Evolutionary conservation across 2,329 filamentous ascomycete species (phyloP).

Genomic region (Zymoseptoria crescenta): DNA sequence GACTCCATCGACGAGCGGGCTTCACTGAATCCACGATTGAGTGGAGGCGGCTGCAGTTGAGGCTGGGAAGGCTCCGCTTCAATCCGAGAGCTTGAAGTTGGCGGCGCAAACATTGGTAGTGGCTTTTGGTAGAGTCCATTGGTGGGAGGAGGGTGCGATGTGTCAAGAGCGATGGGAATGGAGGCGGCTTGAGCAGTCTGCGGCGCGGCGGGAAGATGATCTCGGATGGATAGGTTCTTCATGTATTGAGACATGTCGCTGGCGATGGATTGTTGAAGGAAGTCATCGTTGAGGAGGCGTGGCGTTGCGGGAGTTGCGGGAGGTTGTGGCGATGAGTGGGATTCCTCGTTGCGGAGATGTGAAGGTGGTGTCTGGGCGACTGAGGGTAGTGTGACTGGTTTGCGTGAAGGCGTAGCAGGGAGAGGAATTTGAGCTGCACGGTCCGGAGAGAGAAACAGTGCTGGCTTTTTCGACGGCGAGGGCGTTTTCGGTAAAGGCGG

Average conservation of each 20-base stretch:
- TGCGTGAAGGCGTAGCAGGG: constrained; percentile 40
- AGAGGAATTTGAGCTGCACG: constrained; percentile 38
- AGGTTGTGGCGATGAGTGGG: constrained; percentile 25
- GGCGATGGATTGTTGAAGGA: constrained; percentile 42
- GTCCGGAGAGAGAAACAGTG: constrained; percentile 30
- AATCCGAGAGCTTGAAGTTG: constrained; percentile 3
- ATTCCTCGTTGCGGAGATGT: constrained; percentile 22
- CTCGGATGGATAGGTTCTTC: constrained; percentile 28
- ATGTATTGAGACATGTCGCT: constrained; percentile 36
- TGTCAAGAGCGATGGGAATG: constrained; percentile 3
- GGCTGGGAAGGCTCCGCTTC: constrained; percentile 1
- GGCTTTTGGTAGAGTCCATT: constrained; percentile 29
- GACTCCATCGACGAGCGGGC: constrained; percentile 9
- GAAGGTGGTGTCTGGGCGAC: constrained; percentile 29
- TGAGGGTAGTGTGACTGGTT: constrained; percentile 20
- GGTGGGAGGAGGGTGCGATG: constrained; percentile 11
- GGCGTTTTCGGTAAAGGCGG: constrained; percentile 32
- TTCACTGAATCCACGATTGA: constrained; percentile 1
- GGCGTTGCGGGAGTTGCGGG: constrained; percentile 27
- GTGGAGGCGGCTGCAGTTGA: constrained; percentile 2
- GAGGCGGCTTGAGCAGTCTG: constrained; percentile 10
- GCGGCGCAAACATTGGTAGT: constrained; percentile 24
- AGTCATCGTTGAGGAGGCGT: constrained; percentile 36
- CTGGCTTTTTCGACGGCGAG: constrained; percentile 36
- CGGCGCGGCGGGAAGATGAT: constrained; percentile 24